These are phyloP conservation scores for Solanum habrochaites DNA, from an alignment of 257 asterid species.

Conservation along the genomic window DNA sequence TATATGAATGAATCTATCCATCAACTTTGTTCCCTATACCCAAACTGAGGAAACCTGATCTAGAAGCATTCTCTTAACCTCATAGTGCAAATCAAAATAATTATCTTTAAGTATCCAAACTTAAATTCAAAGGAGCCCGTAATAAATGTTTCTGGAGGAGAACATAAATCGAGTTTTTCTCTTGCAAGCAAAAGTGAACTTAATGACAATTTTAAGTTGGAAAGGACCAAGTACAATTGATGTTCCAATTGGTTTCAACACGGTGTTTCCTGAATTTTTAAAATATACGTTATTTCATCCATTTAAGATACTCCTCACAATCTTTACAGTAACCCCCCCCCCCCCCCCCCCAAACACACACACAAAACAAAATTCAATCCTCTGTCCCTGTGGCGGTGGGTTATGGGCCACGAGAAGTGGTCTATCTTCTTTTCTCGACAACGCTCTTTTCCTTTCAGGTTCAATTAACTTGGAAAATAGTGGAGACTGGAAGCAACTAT, in stretches of 20 bases:
- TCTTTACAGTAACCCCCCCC: neutral
- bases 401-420: neutral
- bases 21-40: neutral
- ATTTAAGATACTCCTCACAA: neutral
- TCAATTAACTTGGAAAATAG: conserved; percentile 57
- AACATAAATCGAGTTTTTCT: neutral
- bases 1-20: neutral
- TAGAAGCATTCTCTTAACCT: neutral
- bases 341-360: neutral
- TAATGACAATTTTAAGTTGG: neutral
- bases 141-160: neutral
- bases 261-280: neutral
- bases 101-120: neutral
- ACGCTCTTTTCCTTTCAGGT: conserved; percentile 34
- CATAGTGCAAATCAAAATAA: neutral
- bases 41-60: neutral
- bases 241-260: neutral
- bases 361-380: neutral
- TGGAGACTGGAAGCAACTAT: conserved; percentile 40
- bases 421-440: neutral
- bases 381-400: neutral
- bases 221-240: neutral
- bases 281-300: neutral
- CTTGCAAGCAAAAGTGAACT: neutral
- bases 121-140: neutral